Evolutionary conservation across 2,329 filamentous ascomycete species (phyloP), one percentile per base, ranked within the genome.

Genomic region (Trematosphaeria pertusa): DNA sequence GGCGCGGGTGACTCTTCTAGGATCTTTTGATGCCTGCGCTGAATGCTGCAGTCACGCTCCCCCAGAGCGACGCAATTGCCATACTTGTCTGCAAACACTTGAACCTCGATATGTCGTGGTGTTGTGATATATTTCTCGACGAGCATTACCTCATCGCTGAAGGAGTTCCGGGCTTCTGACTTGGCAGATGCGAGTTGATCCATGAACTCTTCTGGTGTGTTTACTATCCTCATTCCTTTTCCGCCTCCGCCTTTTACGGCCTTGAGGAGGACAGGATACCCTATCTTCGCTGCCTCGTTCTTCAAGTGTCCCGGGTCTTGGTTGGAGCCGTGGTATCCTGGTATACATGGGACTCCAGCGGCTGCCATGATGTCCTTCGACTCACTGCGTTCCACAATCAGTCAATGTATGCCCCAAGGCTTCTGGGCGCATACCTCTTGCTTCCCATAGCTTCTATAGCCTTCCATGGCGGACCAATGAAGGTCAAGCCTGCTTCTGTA

Each of bases 291-390:
- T 6, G 94, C 93, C 68, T 93, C 85, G 8, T 78, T 75, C 44
- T 90, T 81, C 20, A 88, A 75, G 49, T 80, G 78, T 7, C 73
- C 68, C 1, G 81, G 76, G 37, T 87, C 84, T 75, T 99, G 94
- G 41, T 96, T 89, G 1, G 80, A 64, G 14, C 94, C 94, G 69
- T 97, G 94, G 65, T 99, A 99, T 0, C 94, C 94, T 0, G 94
- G 94, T 37, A 99, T 94, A 64, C 94, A 97, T 4, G 92, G 92
- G 3, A 99, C 94, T 7, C 91, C 91, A n/a, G 94, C 93, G 4
- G 85, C 85, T 24, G 84, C 91, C 94, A 99, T 97, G 67, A 99
- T 97, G 69, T 96, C 89, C 73, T 99, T 99, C 41, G 89, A 94
- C 49, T 88, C 81, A 44, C 81, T 82, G 37, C 33, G 3, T 3